Conservation (phyloP, 2,329 filamentous ascomycete genomes). For the Biscogniauxia mediterranea region DNA sequence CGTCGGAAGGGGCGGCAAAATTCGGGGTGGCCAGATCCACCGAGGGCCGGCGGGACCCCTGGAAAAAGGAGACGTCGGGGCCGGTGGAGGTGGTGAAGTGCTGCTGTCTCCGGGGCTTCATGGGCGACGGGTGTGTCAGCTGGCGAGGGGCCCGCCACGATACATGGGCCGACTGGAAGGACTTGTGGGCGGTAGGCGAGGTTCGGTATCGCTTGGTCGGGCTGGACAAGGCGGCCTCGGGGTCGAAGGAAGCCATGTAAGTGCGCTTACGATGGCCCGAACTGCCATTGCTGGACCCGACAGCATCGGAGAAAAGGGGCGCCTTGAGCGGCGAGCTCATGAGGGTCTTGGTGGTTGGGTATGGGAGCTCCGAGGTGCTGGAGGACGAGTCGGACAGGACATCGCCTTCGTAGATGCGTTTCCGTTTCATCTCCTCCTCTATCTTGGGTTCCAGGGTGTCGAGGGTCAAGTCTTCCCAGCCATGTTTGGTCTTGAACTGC, state of each 20-base stretch:
- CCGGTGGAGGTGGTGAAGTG: conserved; percentile 71
- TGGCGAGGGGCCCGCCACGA: conserved; percentile 77
- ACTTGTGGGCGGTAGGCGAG: conserved; percentile 60
- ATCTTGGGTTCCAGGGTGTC: conserved; percentile 83
- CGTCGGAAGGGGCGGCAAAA: conserved; percentile 66
- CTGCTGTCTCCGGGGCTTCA: conserved; percentile 71
- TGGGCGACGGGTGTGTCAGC: conserved; percentile 82
- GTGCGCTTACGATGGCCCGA: conserved; percentile 64
- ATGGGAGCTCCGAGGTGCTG: conserved; percentile 74
- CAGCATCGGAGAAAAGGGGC: conserved; percentile 79
- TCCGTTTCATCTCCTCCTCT: conserved; percentile 74
- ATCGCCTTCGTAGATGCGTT: conserved; percentile 68
- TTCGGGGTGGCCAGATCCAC: conserved; percentile 60
- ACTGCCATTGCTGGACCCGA: conserved; percentile 68
- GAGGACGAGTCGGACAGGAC: conserved; percentile 85
- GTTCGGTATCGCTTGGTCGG: conserved; percentile 70
- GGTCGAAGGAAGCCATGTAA: conserved; percentile 58
- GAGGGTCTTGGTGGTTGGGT: conserved; percentile 62
- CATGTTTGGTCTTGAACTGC: conserved; percentile 95
- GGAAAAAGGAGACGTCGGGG: conserved; percentile 77
- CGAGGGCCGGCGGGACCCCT: conserved; percentile 65
- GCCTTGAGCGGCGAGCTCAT: conserved; percentile 83
- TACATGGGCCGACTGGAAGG: conserved; percentile 49
- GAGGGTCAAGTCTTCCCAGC: conserved; percentile 86
- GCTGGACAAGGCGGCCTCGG: conserved; percentile 42